Evolutionary conservation across 305 asterid species (phyloP), one percentile per base, ranked within the genome.

Genomic region (Fraxinus angustifolia): DNA sequence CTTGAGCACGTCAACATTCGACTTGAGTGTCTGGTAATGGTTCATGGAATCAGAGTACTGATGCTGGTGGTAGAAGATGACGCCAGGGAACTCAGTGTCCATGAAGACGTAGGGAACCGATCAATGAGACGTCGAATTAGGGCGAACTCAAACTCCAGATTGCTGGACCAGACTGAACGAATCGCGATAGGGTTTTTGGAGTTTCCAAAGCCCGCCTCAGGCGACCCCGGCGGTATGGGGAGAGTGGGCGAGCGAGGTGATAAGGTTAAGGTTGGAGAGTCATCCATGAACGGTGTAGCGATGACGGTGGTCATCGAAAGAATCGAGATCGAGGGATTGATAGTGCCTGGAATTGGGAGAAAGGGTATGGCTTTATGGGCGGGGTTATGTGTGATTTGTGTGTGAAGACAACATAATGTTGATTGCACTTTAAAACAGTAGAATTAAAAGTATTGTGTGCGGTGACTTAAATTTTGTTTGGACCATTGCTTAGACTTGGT

Each of bases 51-150:
- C 30, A 28, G 30, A 28, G 30, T 28, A 28, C 30, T 28, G 30
- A 28, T 28, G 30, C 30, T 28, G 30, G 30, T 28, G 30, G 30
- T 2, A 28, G 30, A 28, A 28, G 91, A 6, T 87, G 28, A 93
- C 88, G 19, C 97, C 97, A 19, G 97, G 97, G 23, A 94, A 94
- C 89, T 94, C 97, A 2, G 97, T 94, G 77, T 93, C 98, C 95
- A 94, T 91, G 7, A 97, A 88, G 3, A 91, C 87, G 58, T 28
- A 28, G 30, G 30, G 30, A 28, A 28, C 30, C 30, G 30, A 28
- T 28, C 30, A 28, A 28, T 28, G n/a, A 84, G 74, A 70, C 8
- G 17, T 50, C 94, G 85, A 83, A 94, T 92, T 82, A 90, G 72
- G 4, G 75, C 33, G 84, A 94, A 90, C 76, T 94, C 97, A 3